phyloP scores from a whole-genome alignment of 2,329 filamentous ascomycete species.

The Sarocladium oryzae region DNA sequence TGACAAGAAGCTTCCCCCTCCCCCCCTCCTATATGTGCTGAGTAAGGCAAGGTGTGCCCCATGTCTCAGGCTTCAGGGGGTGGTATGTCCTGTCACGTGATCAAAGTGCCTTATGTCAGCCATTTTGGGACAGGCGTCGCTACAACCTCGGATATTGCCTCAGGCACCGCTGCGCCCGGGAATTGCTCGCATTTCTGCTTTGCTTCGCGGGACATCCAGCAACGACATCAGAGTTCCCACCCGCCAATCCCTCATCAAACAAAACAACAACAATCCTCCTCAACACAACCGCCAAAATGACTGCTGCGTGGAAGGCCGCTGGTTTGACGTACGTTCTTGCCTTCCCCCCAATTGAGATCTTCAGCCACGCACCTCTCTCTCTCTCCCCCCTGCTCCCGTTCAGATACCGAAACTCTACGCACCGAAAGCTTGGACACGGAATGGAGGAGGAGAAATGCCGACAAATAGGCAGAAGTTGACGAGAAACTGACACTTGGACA shows the following conservation, averaged over 20 bases:
- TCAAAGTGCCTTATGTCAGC: not conserved
- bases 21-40: too few species aligned
- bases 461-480: not conserved
- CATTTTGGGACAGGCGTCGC: not conserved
- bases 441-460: not conserved
- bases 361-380: not conserved
- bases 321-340: conserved; percentile 90
- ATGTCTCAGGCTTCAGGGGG: not conserved
- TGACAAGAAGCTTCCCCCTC: not conserved
- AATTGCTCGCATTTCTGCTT: conserved; percentile 9
- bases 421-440: too few species aligned
- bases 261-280: conserved; percentile 13
- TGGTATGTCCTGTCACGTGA: not conserved
- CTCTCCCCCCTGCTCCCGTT: not conserved
- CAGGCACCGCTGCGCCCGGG: conserved; percentile 4
- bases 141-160: conserved; percentile 9
- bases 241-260: not conserved
- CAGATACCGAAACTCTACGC: not conserved
- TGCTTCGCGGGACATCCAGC: conserved; percentile 3
- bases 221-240: conserved; percentile 9
- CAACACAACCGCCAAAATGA: conserved; percentile 62
- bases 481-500: conserved; percentile 29
- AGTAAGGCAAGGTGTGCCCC: not conserved
- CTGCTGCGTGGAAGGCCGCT: conserved; percentile 96
- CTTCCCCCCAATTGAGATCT: conserved; percentile 22